Base-by-base conservation (phyloP, 208 protist species). In the Crithidia expoeki region DNA sequence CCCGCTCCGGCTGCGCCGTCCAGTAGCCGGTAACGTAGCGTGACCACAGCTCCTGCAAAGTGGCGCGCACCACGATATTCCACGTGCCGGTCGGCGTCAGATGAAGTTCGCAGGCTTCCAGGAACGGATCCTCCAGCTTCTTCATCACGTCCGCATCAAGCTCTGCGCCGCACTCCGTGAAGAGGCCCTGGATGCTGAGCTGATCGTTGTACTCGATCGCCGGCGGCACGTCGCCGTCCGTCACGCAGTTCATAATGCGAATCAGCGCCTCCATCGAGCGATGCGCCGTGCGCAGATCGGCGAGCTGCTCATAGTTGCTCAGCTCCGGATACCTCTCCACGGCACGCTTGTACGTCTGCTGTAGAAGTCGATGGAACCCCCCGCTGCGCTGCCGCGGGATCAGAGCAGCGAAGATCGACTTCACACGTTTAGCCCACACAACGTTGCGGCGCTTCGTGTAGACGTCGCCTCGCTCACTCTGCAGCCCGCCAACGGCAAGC, bases 91-190 rank as follows among this genome's bases (percentile, higher is more conserved):
- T 60, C 12, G 46, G 4, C 17, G 64, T 63, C 68, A 85, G 74
- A 28, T 71, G 28, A 23, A 74, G 61, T 19, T 57, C 33, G 53
- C 76, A 90, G 1, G 85, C 85, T 30, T 88, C 77, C 25, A 92
- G 88, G 51, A 94, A 92, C 17, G 68, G 68, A 38, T 85, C 79
- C 14, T 81, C 84, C 17, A 88, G 32, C 19, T 69, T 75, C 73
- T 86, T 84, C 52, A 91, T 83, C 59, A 84, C 73, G 25, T 80
- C 75, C 21, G 40, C 80, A 1, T 28, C 33, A 2, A 61, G n/a
- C 6, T 59, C 51, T 10, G 47, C 47, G 44, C 52, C 36, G 49
- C 52, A 73, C 21, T 74, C 27, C 17, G 74, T 68, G 63, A 92
- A 75, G 21, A 77, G 47, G 30, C 36, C 65, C 21, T 84, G 79